Percentiles rank a stretch among this genome's conserved stretches.
Evolutionary conservation across 2,329 filamentous ascomycete genomes (phyloP).

Genomic region (Apiospora arundinis): DNA sequence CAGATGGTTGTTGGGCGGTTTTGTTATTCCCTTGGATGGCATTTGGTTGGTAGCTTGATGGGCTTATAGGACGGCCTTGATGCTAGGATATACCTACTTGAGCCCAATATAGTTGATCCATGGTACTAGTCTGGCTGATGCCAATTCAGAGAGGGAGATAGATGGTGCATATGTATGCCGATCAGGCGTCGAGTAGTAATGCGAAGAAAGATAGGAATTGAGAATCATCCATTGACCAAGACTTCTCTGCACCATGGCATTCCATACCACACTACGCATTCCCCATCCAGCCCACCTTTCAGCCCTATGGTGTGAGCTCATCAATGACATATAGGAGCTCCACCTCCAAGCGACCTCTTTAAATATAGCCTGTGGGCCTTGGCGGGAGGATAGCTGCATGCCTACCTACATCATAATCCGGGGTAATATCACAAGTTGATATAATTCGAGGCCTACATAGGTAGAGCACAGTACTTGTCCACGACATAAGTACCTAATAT

Average conservation of each 20-base stretch:
- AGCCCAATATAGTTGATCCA: not conserved
- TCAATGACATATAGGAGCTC: slow-evolving; percentile 9
- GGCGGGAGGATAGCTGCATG: not conserved
- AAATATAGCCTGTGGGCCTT: slow-evolving; percentile 10
- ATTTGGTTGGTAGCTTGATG: not conserved
- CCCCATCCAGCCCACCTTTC: slow-evolving; percentile 6
- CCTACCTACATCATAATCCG: not conserved
- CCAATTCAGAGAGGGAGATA: not conserved
- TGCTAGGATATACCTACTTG: not conserved
- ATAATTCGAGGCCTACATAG: not conserved
- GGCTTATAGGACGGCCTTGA: not conserved
- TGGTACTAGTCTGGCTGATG: not conserved
- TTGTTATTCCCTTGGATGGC: not conserved
- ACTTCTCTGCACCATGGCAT: not conserved
- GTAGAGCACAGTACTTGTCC: not conserved
- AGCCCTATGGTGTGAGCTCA: slow-evolving; percentile 9
- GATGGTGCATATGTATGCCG: not conserved
- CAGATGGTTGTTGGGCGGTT: not conserved
- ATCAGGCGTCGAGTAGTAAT: not conserved
- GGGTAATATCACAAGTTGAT: not conserved
- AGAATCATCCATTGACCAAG: not conserved
- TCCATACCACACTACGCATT: not conserved
- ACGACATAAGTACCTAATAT: not conserved
- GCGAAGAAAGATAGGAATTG: not conserved
- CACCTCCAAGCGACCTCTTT: not conserved